Conservation (phyloP, 176 grass and related monocot genomes). For the Avena insularis region DNA sequence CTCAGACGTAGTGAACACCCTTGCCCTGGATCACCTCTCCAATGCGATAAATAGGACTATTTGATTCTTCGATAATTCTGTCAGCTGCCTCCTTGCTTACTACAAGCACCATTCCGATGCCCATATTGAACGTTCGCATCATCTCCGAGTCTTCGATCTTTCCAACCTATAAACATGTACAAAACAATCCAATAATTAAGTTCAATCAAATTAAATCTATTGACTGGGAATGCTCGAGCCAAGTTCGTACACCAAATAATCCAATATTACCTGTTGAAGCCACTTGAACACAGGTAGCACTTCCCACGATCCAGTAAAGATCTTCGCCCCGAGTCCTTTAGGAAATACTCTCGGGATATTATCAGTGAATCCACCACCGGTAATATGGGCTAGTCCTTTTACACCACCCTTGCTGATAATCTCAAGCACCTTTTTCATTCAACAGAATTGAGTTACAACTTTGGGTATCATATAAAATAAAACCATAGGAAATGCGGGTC, state of each 20-base stretch:
- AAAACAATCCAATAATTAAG: background rate
- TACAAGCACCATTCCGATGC: slow-evolving; percentile 88
- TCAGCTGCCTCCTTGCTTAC: slow-evolving; percentile 59
- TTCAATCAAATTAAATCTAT: background rate
- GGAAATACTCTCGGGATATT: slow-evolving; percentile 88
- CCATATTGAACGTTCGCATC: slow-evolving; percentile 94
- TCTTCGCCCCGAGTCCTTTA: slow-evolving; percentile 61
- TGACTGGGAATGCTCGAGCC: background rate
- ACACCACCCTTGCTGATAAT: slow-evolving; percentile 83
- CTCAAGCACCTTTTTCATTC: slow-evolving; percentile 66
- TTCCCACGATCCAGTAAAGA: slow-evolving; percentile 75
- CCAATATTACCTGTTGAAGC: slow-evolving; percentile 62
- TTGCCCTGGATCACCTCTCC: slow-evolving; percentile 77
- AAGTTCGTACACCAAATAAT: background rate
- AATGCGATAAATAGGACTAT: slow-evolving; percentile 53
- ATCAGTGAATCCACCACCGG: slow-evolving; percentile 93
- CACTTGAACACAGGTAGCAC: slow-evolving; percentile 75
- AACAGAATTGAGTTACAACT: slow-evolving; percentile 20
- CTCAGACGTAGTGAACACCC: slow-evolving; percentile 68
- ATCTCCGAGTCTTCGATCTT: slow-evolving; percentile 79
- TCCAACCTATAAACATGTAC: slow-evolving; percentile 58
- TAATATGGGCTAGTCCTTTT: slow-evolving; percentile 92
- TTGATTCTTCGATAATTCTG: slow-evolving; percentile 52
- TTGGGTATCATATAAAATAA: background rate
- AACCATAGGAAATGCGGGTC: background rate